Evolutionary conservation across 495 filamentous ascomycete genomes (phyloP), one percentile per base, ranked within the genome.

Genomic region (Sphaerosporella brunnea): DNA sequence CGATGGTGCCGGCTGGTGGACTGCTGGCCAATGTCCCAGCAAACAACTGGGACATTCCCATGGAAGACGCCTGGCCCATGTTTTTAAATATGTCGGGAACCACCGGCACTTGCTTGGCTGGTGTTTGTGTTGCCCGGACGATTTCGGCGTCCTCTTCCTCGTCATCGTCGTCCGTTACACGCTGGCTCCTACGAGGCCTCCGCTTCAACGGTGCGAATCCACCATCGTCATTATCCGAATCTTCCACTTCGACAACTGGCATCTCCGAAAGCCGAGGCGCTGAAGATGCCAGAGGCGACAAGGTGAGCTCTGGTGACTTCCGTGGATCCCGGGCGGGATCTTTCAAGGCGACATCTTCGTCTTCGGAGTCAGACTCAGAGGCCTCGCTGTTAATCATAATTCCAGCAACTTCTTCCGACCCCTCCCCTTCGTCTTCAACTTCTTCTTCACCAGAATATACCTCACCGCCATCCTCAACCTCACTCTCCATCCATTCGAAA

Each of bases 101-200:
- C 7, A 51, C 48, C 0, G 56, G 48, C 48, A 48, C 47, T 10
- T 23, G 21, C 1, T 19, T 11, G 9, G 43, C 34, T 8, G 5
- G 3, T 5, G 39, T 3, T 7, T 21, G 7, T 8, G 16, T 16
- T 18, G 24, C 35, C 1, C 18, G 28, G 51, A 11, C 44, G 35
- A 74, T 71, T 41, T 76, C 67, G 24, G 78, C 78, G 54, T 85
- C 79, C 20, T 84, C 61, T 13, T 77, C 78, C 69, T 84, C 86
- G 44, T 72, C 66, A 19, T 82, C 78, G 23, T 76, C 72, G 13
- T 68, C 73, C 35, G 73, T 61, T 10, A 75, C 54, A 23, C 67
- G 64, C 25, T 61, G 53, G 16, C 67, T 62, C 47, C 70, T 72
- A 10, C 52, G 48, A 26, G 54, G 51, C 44, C 52, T 59, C 35